phyloP scores from a whole-genome alignment of 129 eudicot genomes.

The Flaveria ramosissima region DNA sequence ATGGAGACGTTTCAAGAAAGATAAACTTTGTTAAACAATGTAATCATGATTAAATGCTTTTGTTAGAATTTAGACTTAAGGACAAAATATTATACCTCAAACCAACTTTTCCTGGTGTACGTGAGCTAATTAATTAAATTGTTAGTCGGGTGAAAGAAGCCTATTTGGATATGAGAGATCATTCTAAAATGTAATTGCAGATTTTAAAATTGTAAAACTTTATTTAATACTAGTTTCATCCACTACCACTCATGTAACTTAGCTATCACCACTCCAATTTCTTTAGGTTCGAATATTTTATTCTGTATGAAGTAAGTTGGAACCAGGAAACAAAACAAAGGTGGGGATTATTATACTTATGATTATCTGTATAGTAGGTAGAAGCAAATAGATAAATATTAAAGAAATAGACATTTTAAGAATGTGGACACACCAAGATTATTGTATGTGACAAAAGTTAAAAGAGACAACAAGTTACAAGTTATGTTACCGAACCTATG shows the following conservation, averaged over 20 bases:
- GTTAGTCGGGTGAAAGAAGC: slow-evolving; percentile 8
- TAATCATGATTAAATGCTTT: slow-evolving; percentile 9
- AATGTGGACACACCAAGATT: slow-evolving; percentile 17
- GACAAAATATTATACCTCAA: slow-evolving; percentile 20
- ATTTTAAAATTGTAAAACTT: neutral
- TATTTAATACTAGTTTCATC: neutral
- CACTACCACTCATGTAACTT: slow-evolving; percentile 2
- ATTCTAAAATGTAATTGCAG: slow-evolving; percentile 12
- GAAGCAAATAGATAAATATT: slow-evolving; percentile 6
- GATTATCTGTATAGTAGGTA: slow-evolving; percentile 22
- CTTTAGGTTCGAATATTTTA: neutral
- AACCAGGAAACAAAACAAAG: slow-evolving; percentile 3
- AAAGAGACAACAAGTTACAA: slow-evolving; percentile 19
- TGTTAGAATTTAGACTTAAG: slow-evolving; percentile 17
- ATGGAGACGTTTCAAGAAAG: slow-evolving; percentile 23
- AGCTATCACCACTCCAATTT: neutral
- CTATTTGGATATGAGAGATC: slow-evolving; percentile 16
- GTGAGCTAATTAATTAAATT: slow-evolving; percentile 12
- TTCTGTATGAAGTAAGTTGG: neutral
- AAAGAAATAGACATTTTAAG: slow-evolving; percentile 11
- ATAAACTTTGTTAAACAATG: slow-evolving; percentile 27
- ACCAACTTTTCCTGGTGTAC: slow-evolving; percentile 16
- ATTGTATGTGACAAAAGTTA: slow-evolving; percentile 14
- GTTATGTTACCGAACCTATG: slow-evolving; percentile 23
- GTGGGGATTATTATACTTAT: slow-evolving; percentile 11